phyloP scores from a whole-genome alignment of 2,329 filamentous ascomycete genomes.

The Nemania serpens region DNA sequence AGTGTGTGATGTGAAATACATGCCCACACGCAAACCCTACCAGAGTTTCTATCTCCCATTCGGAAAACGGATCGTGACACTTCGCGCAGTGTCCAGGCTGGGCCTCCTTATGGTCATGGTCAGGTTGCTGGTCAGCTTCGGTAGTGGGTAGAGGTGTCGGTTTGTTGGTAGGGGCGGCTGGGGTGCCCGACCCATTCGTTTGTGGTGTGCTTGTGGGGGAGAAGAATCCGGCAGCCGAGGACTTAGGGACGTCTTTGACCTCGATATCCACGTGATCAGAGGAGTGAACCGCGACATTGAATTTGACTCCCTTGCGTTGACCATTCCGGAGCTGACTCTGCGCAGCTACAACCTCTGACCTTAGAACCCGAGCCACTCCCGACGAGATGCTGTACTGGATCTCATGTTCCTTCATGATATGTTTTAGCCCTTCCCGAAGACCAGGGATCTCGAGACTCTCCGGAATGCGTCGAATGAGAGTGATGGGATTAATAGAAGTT shows the following conservation, averaged over 20 bases:
- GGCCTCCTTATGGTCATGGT: conserved; percentile 42
- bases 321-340: conserved; percentile 82
- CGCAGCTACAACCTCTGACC: conserved; percentile 82
- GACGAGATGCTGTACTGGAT: conserved; percentile 91
- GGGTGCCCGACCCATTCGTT: conserved; percentile 33
- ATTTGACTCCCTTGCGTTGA: conserved; percentile 85
- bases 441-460: conserved; percentile 93
- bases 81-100: conserved; percentile 63
- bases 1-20: conserved; percentile 76
- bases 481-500: conserved; percentile 90
- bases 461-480: conserved; percentile 85
- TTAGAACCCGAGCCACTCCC: conserved; percentile 83
- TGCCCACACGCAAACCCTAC: conserved; percentile 83
- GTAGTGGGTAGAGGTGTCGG: background rate
- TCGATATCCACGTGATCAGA: conserved; percentile 50
- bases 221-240: conserved; percentile 25
- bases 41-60: conserved; percentile 71
- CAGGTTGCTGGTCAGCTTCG: conserved; percentile 37
- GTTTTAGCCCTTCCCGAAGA: conserved; percentile 81
- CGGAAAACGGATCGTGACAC: conserved; percentile 61
- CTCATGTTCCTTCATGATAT: conserved; percentile 94
- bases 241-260: conserved; percentile 46
- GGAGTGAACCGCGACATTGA: conserved; percentile 67
- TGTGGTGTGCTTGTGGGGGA: conserved; percentile 29
- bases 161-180: conserved; percentile 16